Evolutionary conservation across 2,329 filamentous ascomycete species (phyloP), one percentile per base, ranked within the genome.

Genomic region (Beauveria australis): DNA sequence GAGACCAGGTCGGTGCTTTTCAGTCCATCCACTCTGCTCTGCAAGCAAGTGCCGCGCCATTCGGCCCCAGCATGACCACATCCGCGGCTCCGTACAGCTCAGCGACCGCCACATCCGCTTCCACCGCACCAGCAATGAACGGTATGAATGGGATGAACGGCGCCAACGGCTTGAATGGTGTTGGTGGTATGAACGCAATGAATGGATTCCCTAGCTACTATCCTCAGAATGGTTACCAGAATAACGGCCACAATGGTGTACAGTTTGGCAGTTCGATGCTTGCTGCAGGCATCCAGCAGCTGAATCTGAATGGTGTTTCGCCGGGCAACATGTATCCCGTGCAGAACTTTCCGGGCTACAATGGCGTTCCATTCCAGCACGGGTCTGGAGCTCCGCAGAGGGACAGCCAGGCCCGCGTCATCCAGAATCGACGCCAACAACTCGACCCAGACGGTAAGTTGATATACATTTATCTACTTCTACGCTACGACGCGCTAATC

Each of bases 21-120:
- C 84, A 80, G 61, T 83, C 83, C 0, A 81, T 88, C 62, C 82
- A 87, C 62, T 90, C 91, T 51, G 85, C 84, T 51, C 80, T 97
- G 43, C 92, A 97, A 67, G 88, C 87, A 52, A 92, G 82, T 71
- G 90, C 91, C 59, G 79, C 89, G 51, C 82, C 91, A 0, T 97
- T 96, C 70, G 90, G 89, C 8, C 88, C 90, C 12, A 75, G 82
- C 60, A 67, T 69, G 57, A 68, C 72, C 22, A 66, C 68, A 16
- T 62, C 68, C 44, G 69, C 67, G 9, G 49, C 58, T 19, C 64
- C 70, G 19, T 68, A 70, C 8, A 64, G 72, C 7, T 61, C 70
- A 2, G 56, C 65, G 5, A 59, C 68, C 19, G 65, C 64, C 8
- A 66, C 71, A 28, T 65, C 69, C 16, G 66, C 70, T 3, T 55